phyloP scores from a whole-genome alignment of 169 alveolate genomes.

The Pseudocohnilembus persalinus region DNA sequence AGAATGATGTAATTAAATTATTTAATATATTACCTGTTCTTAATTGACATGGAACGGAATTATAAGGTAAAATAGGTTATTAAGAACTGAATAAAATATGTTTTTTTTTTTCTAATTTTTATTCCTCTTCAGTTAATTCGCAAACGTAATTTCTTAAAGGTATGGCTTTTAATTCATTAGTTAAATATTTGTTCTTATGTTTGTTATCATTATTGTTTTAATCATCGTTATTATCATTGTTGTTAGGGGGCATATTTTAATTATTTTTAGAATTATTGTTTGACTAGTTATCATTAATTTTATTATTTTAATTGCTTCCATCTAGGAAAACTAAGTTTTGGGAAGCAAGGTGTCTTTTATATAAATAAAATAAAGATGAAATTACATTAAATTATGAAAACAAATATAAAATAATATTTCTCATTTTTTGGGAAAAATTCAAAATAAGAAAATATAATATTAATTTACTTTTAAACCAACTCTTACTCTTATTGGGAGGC shows the following conservation, averaged over 20 bases:
- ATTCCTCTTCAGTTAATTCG: slow-evolving; percentile 25
- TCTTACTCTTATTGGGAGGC: too few species aligned
- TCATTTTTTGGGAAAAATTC: too few species aligned
- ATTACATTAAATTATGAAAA: too few species aligned
- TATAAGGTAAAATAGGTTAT: slow-evolving; percentile 41
- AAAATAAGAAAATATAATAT: too few species aligned
- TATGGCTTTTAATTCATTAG: neutral
- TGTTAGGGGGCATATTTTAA: neutral
- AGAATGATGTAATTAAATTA: too few species aligned
- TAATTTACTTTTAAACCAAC: too few species aligned
- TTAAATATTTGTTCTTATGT: neutral
- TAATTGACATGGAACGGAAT: slow-evolving; percentile 29
- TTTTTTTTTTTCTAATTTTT: neutral
- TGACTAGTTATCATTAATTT: neutral
- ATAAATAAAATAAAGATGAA: neutral
- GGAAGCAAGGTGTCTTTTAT: neutral
- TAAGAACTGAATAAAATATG: slow-evolving; percentile 16
- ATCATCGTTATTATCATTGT: neutral
- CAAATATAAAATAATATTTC: too few species aligned
- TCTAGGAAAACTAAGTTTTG: neutral
- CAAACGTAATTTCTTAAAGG: slow-evolving; percentile 20
- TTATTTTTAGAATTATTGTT: too few species aligned
- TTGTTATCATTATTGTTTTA: too few species aligned
- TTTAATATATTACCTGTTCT: too few species aligned
- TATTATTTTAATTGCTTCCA: neutral